Evolutionary conservation across 148 eudicot species (phyloP), one percentile per base, ranked within the genome.

Genomic region (Agrostemma githago): DNA sequence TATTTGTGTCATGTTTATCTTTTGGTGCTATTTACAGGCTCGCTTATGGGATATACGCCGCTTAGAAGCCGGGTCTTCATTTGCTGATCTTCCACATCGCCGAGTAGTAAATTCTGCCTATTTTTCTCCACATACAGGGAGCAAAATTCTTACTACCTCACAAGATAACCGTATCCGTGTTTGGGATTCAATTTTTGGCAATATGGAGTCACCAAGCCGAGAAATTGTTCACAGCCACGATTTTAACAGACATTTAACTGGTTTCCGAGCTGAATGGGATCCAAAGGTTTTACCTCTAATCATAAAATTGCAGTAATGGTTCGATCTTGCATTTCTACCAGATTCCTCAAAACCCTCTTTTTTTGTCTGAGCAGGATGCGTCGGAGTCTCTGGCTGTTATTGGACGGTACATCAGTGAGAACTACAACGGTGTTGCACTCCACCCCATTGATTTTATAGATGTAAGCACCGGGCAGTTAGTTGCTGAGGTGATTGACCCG

Each of bases 161-260:
- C 96, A 87, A 77, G 97, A 95, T 82, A 95, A 95, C 77, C 88
- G 99, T 37, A 77, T 95, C 70, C 93, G 96, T 73, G 89, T 92
- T 67, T 95, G 99, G 99, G 97, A 92, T 78, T 88, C 92, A 40
- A 84, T 95, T 66, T 89, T 70, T 79, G 93, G 92, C 74, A 80
- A 87, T 84, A 54, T 95, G 82, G 94, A 90, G 65, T 79, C 88
- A 57, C 97, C 99, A 73, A 95, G 99, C 80, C 85, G 99, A 72
- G 97, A 92, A 85, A 95, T 95, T 68, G 99, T 95, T 17, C 97
- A 95, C 74, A 95, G 99, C 79, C 99, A 95, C 76, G 96, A 95
- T 89, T 95, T 95, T 74, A 95, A 95, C 79, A 77, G 99, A 69
- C 89, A 95, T 80, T 76, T 95, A 78, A 95, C 99, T 64, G 86